Conservation (phyloP, 2,329 filamentous ascomycete genomes). For the Microsporum audouinii region DNA sequence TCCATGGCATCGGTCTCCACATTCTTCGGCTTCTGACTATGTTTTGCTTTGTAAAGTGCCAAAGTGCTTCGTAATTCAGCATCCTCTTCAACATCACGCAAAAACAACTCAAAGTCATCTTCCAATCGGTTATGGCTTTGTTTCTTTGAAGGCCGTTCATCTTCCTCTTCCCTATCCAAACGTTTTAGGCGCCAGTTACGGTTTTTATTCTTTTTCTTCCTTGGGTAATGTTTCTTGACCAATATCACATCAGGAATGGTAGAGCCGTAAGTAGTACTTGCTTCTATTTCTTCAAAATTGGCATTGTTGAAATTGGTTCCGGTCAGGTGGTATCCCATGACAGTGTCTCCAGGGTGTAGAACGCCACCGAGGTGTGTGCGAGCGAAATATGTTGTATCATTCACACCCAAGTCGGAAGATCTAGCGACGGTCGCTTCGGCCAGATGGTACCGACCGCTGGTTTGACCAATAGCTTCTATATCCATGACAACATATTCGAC, state of each 20-base stretch:
- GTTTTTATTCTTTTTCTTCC: constrained; percentile 68
- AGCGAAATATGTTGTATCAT: constrained; percentile 79
- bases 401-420: constrained; percentile 72
- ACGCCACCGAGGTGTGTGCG: constrained; percentile 81
- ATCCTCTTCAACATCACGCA: constrained; percentile 94
- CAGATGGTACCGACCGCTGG: constrained; percentile 70
- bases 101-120: constrained; percentile 91
- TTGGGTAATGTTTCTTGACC: constrained; percentile 92
- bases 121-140: constrained; percentile 76
- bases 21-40: constrained; percentile 39
- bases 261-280: constrained; percentile 61
- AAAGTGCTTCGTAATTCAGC: constrained; percentile 73
- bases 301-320: constrained; percentile 88
- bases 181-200: constrained; percentile 93
- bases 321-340: constrained; percentile 82
- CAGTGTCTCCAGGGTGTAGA: constrained; percentile 79
- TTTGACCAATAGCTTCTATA: constrained; percentile 65
- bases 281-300: constrained; percentile 71
- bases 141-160: constrained; percentile 15
- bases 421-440: constrained; percentile 81
- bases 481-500: constrained; percentile 93
- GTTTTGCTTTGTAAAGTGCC: constrained; percentile 67
- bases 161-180: constrained; percentile 79
- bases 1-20: constrained; percentile 28
- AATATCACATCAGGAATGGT: constrained; percentile 84